These are phyloP conservation scores for Otatea glauca DNA, from an alignment of 176 grass and related monocot species.

Conservation along the genomic window DNA sequence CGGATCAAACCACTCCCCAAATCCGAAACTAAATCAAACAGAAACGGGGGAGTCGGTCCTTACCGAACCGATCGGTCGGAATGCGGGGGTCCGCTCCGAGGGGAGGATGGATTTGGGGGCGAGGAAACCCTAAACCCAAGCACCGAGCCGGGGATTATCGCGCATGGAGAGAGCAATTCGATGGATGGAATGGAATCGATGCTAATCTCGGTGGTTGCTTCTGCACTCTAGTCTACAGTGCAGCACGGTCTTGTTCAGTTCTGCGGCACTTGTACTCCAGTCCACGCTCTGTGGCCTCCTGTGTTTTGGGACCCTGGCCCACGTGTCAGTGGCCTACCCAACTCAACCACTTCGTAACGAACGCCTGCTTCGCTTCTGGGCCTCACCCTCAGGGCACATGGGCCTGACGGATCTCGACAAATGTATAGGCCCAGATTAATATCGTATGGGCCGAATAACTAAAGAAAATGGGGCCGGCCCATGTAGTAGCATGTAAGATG, in stretches of 20 bases:
- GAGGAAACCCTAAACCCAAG: constrained; percentile 32
- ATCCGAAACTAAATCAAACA: background rate
- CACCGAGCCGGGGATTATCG: background rate
- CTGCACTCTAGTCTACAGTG: background rate
- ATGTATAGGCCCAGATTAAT: background rate
- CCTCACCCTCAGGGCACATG: background rate
- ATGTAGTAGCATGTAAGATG: no score
- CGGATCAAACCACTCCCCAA: background rate
- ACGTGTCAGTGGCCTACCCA: background rate
- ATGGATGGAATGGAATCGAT: background rate
- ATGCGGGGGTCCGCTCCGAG: background rate
- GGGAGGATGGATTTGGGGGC: background rate
- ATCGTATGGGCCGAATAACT: background rate
- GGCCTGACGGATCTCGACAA: background rate
- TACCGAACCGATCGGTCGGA: constrained; percentile 24
- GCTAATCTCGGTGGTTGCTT: background rate
- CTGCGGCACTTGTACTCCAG: background rate
- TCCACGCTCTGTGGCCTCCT: background rate
- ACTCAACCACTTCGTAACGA: background rate
- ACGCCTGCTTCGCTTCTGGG: background rate
- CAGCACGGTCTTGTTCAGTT: background rate
- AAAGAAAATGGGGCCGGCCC: no score
- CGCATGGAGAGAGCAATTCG: background rate
- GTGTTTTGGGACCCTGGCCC: no score
- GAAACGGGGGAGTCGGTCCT: background rate